Base-by-base conservation (phyloP, 2,329 filamentous ascomycete species). In the Byssoonygena ceratinophila region DNA sequence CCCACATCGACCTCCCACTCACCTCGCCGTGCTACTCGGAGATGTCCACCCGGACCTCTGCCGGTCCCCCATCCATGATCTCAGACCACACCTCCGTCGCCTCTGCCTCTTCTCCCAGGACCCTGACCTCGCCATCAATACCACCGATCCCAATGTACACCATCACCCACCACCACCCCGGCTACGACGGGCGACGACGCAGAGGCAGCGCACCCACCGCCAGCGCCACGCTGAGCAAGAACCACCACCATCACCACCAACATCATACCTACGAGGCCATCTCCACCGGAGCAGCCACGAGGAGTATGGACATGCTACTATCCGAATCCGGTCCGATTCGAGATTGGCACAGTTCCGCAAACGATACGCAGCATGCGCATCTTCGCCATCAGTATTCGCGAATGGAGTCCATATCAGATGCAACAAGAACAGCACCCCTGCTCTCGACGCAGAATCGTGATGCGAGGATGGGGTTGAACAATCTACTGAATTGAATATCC, bases 81-180 rank as follows among this genome's bases (percentile, higher is more conserved):
- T 88, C 85, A 0, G 87, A 92, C 64, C 72, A 74, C 25, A 77
- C 78, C 57, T 84, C 82, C 1, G 74, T 78, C 52, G 79, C 80
- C 63, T 81, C 81, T 3, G 76, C 76, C 27, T 83, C 82, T n/a
- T n/a, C n/a, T n/a, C 79, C 80, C 14, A 70, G 62, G 62, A 71
- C 63, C 57, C 54, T 68, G 46, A 64, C 67, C 37, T 73, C 71
- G 2, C 69, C 71, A 25, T 40, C 46, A 40, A 49, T 49, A 49
- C 34, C 46, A 52, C 66, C 68, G 7, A 61, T 67, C 9, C 69
- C 70, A 1, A 63, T 74, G 36, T 70, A 72, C 52, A 62, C 76
- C n/a, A n/a, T n/a, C n/a, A n/a, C n/a, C n/a, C n/a, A n/a, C n/a
- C n/a, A n/a, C n/a, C 73, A 75, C 27, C 59, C 65, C 25, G 63